Conservation (phyloP, 176 grass and related monocot genomes). For the Saccharum officinarum region DNA sequence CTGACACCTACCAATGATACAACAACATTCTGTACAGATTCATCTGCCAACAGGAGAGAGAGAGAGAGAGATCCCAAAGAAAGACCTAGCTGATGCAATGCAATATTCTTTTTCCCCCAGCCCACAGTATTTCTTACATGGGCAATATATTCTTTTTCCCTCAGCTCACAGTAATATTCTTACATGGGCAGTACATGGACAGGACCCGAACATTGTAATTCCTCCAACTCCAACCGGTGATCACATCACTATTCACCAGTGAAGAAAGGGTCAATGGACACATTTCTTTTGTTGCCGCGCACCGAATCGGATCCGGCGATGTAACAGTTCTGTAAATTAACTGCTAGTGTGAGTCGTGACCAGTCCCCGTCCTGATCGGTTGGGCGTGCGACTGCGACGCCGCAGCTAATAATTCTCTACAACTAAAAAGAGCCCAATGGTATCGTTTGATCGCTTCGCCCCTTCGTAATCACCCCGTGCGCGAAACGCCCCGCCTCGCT, state of each 20-base stretch:
- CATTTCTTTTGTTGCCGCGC: slow-evolving; percentile 25
- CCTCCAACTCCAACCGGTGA: neutral
- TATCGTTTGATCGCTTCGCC: too few relatives aligned
- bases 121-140: slow-evolving; percentile 19
- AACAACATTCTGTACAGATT: slow-evolving; percentile 45
- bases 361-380: neutral
- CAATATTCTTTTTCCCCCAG: slow-evolving; percentile 28
- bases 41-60: slow-evolving; percentile 41
- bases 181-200: slow-evolving; percentile 27
- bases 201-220: slow-evolving; percentile 4
- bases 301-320: slow-evolving; percentile 23
- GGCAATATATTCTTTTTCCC: slow-evolving; percentile 26
- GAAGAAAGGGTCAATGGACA: neutral
- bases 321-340: slow-evolving; percentile 39
- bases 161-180: slow-evolving; percentile 14
- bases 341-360: neutral
- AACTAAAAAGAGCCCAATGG: too few relatives aligned
- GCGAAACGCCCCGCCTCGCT: too few relatives aligned
- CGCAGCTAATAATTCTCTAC: neutral
- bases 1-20: slow-evolving; percentile 30
- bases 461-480: too few relatives aligned
- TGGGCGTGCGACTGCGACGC: neutral
- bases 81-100: neutral
- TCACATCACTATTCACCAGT: neutral
- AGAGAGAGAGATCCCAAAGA: neutral